Evolutionary conservation across 2,329 filamentous ascomycete species (phyloP), one percentile per base, ranked within the genome.

Genomic region (Sclerotinia sclerotiorum): DNA sequence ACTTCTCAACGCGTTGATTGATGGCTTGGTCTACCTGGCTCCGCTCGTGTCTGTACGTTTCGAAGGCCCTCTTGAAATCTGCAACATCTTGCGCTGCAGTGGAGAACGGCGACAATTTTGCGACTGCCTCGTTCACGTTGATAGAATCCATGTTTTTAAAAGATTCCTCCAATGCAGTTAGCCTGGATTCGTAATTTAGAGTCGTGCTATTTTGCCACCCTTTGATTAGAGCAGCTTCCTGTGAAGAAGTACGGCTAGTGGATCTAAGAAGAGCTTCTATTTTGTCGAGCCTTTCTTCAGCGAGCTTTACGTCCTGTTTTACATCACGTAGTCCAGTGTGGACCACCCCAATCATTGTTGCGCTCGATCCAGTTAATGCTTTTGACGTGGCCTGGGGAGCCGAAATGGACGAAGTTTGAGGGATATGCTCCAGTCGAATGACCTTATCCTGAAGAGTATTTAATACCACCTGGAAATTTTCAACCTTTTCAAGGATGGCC

Each of bases 51-150:
- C 27, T 49, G 19, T 42, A 42, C 15, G 46, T 15, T 27, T 67
- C 65, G 6, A 63, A 35, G 21, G 35, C 24, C 21, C 54, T 35
- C 48, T 67, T 67, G 5, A 62, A n/a, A 19, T 67, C 65, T 7
- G 48, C 13, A 13, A 46, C 5, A 21, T 63, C 55, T 32, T 46
- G 35, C 4, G 21, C 35, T 27, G 48, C 39, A n/a, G 56, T 63
- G 21, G 65, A 62, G 27, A 67, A 62, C 3, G 65, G 32, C 21
- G 65, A 62, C 1, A 44, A 11, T 35, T 13, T 67, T 10, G 32
- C 13, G 1, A 29, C 39, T 44, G 65, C 15, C 21, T 27, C 44
- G 39, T 48, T 21, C 3, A 17, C 39, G n/a, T 15, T 27, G 46
- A 49, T 24, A n/a, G 11, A 39, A 39, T 46, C 27, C 32, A 24